phyloP scores from a whole-genome alignment of 108 stramenopile species.

The Fragilariopsis cylindrus region DNA sequence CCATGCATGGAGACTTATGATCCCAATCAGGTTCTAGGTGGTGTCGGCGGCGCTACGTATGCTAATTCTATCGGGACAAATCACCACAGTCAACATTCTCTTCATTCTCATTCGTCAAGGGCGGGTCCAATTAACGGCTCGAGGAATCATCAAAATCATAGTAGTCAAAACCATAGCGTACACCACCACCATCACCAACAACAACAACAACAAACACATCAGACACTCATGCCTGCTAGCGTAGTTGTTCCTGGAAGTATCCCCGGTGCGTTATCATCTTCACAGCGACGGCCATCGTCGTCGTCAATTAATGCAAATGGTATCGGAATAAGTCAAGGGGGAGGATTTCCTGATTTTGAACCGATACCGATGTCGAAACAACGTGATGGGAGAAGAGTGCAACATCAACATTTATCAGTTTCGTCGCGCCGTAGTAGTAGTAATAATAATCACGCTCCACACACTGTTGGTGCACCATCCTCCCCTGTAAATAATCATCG shows the following conservation, averaged over 20 bases:
- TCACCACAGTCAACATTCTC: background rate
- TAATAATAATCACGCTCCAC: no score
- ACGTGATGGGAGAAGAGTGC: no score
- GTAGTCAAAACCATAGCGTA: background rate
- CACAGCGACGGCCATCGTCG: no score
- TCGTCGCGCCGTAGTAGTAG: no score
- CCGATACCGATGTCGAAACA: no score
- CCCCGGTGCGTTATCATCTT: no score
- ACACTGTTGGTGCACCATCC: background rate
- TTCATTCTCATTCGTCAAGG: slow-evolving; percentile 6
- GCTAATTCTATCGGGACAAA: slow-evolving; percentile 7
- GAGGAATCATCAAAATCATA: background rate
- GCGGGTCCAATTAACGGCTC: background rate
- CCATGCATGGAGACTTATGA: slow-evolving; percentile 33
- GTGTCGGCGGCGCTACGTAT: background rate
- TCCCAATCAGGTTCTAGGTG: slow-evolving; percentile 5
- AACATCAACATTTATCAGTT: no score
- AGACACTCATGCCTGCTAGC: background rate
- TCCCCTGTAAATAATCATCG: background rate
- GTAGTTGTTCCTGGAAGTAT: background rate
- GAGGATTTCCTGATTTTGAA: no score
- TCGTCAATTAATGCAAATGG: background rate
- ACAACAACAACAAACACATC: slow-evolving; percentile 1
- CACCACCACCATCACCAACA: slow-evolving; percentile 9
- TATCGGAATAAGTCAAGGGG: background rate